Evolutionary conservation across 345 rosid genomes (phyloP).

Genomic region (Xanthoceras sorbifolium): DNA sequence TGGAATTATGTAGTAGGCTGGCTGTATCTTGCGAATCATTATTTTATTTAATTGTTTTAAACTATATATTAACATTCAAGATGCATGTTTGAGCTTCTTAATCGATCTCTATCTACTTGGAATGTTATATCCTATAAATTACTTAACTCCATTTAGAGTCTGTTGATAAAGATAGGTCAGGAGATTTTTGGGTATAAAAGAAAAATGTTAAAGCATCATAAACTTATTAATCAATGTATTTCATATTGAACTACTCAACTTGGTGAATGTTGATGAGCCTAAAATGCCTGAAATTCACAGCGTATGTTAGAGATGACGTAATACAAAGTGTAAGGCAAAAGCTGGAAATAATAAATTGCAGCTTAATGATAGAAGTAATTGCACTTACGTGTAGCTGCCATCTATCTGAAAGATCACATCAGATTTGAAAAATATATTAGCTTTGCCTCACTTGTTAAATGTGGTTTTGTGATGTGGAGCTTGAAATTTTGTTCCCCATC

Average conservation of each 20-base stretch:
- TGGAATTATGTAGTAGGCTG: background rate
- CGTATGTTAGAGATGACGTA: background rate
- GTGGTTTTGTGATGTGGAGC: background rate
- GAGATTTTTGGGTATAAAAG: too few species aligned
- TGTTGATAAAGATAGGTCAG: background rate
- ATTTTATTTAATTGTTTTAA: background rate
- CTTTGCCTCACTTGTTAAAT: background rate
- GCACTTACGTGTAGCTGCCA: background rate
- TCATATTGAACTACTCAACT: background rate
- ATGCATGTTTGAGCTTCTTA: background rate
- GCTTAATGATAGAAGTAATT: conserved; percentile 14
- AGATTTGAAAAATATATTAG: background rate
- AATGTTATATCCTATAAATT: background rate
- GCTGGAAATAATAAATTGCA: conserved; percentile 2
- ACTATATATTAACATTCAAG: background rate
- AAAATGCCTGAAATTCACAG: background rate
- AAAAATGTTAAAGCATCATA: background rate
- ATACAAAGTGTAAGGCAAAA: conserved; percentile 2
- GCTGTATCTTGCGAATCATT: background rate
- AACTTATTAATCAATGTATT: background rate
- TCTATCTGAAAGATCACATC: background rate
- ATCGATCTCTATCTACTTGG: background rate
- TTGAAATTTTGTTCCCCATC: conserved; percentile 9
- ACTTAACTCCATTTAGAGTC: background rate
- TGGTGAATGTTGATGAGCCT: background rate